These are phyloP conservation scores for Aspergillus sclerotiicarbonarius DNA, from an alignment of 495 filamentous ascomycete genomes.

Conservation along the genomic window DNA sequence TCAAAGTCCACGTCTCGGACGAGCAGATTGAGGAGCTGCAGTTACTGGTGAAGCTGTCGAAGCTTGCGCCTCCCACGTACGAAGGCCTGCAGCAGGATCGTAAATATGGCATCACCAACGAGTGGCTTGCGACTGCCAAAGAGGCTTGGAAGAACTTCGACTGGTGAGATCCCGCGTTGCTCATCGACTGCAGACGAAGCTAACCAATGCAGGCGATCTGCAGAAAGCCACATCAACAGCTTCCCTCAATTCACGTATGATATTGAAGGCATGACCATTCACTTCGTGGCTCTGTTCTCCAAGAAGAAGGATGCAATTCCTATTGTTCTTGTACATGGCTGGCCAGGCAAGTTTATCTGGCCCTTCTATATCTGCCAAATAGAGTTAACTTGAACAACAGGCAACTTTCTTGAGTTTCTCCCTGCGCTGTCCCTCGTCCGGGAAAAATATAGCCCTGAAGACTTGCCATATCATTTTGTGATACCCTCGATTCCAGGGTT, in stretches of 20 bases:
- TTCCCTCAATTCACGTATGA: conserved; percentile 60
- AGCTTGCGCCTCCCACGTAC: conserved; percentile 49
- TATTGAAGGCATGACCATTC: conserved; percentile 52
- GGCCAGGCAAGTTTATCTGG: conserved; percentile 48
- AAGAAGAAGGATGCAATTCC: conserved; percentile 58
- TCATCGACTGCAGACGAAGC: neutral
- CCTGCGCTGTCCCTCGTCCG: conserved; percentile 43
- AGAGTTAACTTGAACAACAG: conserved; percentile 4
- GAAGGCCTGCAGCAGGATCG: conserved; percentile 46
- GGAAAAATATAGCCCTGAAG: conserved; percentile 51
- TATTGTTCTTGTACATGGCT: conserved; percentile 58
- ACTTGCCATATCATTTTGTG: conserved; percentile 64
- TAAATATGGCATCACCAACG: conserved; percentile 52
- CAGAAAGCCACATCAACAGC: conserved; percentile 47
- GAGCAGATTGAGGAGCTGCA: conserved; percentile 46
- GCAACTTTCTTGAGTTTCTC: conserved; percentile 32
- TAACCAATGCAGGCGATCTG: neutral
- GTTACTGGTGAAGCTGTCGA: conserved; percentile 49
- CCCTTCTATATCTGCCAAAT: neutral
- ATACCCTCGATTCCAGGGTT: conserved; percentile 65
- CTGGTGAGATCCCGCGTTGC: conserved; percentile 30
- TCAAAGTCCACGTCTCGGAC: conserved; percentile 44
- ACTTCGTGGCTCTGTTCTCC: conserved; percentile 65
- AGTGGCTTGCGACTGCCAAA: conserved; percentile 57
- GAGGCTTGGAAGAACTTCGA: conserved; percentile 51